Evolutionary conservation across 805 yeast genomes (phyloP).

Genomic region (Candida nanaspora): DNA sequence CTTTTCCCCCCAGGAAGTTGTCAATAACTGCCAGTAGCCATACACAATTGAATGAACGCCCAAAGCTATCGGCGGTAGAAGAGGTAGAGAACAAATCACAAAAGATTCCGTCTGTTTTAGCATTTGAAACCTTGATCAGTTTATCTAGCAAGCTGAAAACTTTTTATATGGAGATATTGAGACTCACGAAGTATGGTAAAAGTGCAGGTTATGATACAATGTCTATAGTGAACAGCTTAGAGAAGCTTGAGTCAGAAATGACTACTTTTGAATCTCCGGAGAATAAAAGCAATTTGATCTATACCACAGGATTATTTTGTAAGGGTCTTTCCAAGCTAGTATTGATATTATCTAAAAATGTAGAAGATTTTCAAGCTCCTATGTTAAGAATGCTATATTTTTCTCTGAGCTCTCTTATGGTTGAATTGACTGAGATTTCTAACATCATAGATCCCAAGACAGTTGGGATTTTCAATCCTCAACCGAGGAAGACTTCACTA

Average conservation of each 20-base stretch:
- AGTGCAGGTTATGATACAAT: neutral
- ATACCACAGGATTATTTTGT: neutral
- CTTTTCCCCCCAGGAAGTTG: neutral
- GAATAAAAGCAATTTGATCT: neutral
- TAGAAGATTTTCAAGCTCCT: neutral
- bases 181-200: neutral
- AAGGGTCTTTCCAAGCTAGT: neutral
- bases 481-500: constrained; percentile 2
- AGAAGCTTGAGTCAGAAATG: neutral
- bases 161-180: neutral
- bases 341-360: neutral
- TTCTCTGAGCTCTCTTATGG: constrained; percentile 19
- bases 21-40: neutral
- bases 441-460: constrained; percentile 17
- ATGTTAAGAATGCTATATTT: constrained; percentile 19
- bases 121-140: neutral
- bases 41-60: neutral
- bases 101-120: neutral
- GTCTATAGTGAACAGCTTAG: neutral
- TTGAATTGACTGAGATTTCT: constrained; percentile 19
- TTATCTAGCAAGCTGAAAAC: neutral
- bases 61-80: neutral
- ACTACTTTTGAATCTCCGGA: neutral
- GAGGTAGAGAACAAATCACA: neutral
- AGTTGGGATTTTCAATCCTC: neutral